Conservation (phyloP, 2,329 filamentous ascomycete genomes). For the Fusarium neocosmosporiellum region DNA sequence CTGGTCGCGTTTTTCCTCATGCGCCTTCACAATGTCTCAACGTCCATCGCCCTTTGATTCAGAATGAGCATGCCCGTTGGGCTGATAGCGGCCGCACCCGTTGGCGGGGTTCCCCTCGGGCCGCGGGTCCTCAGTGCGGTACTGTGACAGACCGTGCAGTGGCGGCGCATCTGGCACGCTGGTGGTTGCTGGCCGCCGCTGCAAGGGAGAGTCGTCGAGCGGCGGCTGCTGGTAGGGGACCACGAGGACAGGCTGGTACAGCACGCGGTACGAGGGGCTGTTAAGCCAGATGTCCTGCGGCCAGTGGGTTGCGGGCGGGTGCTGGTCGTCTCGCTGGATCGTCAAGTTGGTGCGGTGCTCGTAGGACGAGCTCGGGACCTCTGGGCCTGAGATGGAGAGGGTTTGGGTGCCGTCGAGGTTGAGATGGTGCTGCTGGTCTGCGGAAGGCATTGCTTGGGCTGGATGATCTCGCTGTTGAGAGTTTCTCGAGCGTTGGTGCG, state of each 20-base stretch:
- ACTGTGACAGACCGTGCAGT: constrained; percentile 1
- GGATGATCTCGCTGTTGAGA: not conserved
- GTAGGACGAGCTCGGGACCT: not conserved
- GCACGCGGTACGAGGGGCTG: constrained; percentile 10
- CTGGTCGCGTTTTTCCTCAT: not conserved
- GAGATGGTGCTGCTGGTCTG: not conserved
- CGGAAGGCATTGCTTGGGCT: not conserved
- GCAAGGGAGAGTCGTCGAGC: not conserved
- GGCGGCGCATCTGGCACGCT: constrained; percentile 1
- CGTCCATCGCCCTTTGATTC: not conserved
- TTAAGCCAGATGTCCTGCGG: constrained; percentile 36
- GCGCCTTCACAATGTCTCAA: not conserved
- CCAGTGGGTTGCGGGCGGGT: not conserved
- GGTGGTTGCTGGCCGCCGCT: not conserved
- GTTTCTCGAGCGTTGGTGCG: not conserved
- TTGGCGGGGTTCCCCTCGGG: not conserved
- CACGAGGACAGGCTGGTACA: constrained; percentile 28
- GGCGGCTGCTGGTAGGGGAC: constrained; percentile 3
- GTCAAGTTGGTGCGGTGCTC: constrained; percentile 19
- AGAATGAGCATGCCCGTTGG: not conserved
- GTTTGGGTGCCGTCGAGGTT: not conserved
- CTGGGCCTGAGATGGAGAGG: constrained; percentile 1
- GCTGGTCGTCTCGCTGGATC: not conserved
- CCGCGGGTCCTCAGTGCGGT: not conserved
- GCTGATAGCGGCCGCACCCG: not conserved